phyloP scores from a whole-genome alignment of 140 eudicot genomes.

The Stevia rebaudiana region DNA sequence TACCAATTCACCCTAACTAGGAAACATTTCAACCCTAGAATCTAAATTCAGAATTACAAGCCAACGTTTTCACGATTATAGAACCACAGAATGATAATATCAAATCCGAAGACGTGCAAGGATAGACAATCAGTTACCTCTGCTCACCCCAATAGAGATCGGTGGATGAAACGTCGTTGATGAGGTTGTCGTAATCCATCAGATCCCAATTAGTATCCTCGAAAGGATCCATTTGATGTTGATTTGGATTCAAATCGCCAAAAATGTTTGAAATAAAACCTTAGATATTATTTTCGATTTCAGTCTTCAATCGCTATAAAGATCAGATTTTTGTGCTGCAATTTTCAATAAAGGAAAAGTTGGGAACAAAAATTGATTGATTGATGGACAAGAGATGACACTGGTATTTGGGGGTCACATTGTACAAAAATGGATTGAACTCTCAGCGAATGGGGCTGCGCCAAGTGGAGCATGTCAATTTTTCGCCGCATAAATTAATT shows the following conservation, averaged over 20 bases:
- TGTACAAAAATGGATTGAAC: conserved; percentile 6
- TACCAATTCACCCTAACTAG: no score
- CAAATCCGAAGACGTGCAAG: background rate
- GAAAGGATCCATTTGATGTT: conserved; percentile 37
- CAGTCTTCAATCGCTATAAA: conserved; percentile 14
- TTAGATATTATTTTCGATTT: conserved; percentile 11
- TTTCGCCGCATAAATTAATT: no score
- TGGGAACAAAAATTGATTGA: conserved; percentile 4
- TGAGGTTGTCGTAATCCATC: conserved; percentile 40
- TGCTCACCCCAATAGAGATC: conserved; percentile 46
- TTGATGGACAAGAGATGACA: conserved; percentile 3
- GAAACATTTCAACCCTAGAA: no score
- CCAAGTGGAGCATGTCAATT: no score
- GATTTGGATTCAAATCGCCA: background rate
- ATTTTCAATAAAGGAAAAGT: background rate
- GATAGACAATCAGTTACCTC: conserved; percentile 25
- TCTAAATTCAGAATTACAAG: no score
- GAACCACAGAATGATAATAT: background rate
- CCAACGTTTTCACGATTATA: background rate
- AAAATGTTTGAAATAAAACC: conserved; percentile 16
- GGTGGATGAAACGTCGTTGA: conserved; percentile 45
- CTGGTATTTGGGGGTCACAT: conserved; percentile 7
- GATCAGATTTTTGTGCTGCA: conserved; percentile 8
- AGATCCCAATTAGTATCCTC: conserved; percentile 45
- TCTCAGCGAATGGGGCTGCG: no score